Evolutionary conservation across 768 basidiomycete genomes (phyloP), one percentile per base, ranked within the genome.

Genomic region (Floccularia luteovirens): DNA sequence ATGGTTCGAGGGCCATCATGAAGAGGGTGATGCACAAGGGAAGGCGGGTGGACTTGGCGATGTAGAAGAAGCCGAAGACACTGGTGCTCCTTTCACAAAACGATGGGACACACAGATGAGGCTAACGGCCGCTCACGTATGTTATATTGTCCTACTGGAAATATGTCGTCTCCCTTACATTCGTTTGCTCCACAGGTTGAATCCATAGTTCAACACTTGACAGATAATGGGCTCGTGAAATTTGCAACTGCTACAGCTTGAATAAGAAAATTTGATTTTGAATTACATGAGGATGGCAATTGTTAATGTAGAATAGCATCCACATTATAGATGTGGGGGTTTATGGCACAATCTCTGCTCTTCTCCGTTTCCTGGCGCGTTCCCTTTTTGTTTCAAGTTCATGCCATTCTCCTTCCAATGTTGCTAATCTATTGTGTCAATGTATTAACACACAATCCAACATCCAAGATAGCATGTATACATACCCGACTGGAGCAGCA

Each of bases 51-150:
- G 92, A 30, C 64, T 94, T 43, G 92, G 92, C 24, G 90, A 93
- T 38, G 82, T 88, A 43, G 88, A 87, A 55, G 84, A 80, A 43
- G 83, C 75, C 23, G 88, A 92, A 53, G 87, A 97, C 48, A 88
- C 90, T 5, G 88, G 86, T 0, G 83, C 87, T 4, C 81, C 83
- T 4, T 87, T 87, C 62, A 97, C 92, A 1, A 93, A 94, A 63
- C 76, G 87, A 40, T 99, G 96, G 96, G 96, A 99, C 56, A 79
- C 77, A 54, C 85, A 93, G 55, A 97, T 97, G 54, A 77, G 90
- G 48, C 71, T 82, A 49, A 91, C 85, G 1, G 89, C 89, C 31
- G 81, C 88, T 22, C 88, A 89, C 55, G 92, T 93, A 58, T 49
- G 78, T 56, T 5, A 28, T 37, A 36, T 14, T 22, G 36, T 21